phyloP scores from a whole-genome alignment of 1,284 basidiomycete genomes.

The Omphalotus olearius region DNA sequence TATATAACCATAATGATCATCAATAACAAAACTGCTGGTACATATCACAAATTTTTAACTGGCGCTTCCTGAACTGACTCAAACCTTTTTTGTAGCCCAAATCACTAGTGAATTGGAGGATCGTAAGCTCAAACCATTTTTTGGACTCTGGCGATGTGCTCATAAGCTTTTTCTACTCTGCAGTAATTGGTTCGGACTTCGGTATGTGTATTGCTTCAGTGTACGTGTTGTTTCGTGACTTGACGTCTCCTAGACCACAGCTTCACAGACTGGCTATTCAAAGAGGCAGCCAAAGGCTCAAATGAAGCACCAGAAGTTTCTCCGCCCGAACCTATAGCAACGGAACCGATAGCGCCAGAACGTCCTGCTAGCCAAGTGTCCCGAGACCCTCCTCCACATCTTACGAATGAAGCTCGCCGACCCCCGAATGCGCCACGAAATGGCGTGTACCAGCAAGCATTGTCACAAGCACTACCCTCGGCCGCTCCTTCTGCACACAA shows the following conservation, averaged over 20 bases:
- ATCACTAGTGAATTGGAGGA: conserved; percentile 80
- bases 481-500: conserved; percentile 52
- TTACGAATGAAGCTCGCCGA: conserved; percentile 38
- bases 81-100: conserved; percentile 50
- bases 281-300: conserved; percentile 67
- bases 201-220: conserved; percentile 37
- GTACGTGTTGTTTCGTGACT: conserved; percentile 14
- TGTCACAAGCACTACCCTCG: conserved; percentile 59
- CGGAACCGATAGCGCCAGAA: conserved; percentile 22
- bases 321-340: conserved; percentile 28
- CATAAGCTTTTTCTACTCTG: conserved; percentile 8
- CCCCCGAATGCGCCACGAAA: conserved; percentile 39
- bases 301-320: conserved; percentile 41
- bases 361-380: conserved; percentile 10
- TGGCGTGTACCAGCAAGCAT: conserved; percentile 64
- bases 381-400: conserved; percentile 26
- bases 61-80: conserved; percentile 15
- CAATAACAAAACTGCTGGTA: conserved; percentile 81
- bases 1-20: conserved; percentile 92
- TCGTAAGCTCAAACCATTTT: conserved; percentile 42
- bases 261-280: conserved; percentile 84
- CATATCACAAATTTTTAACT: conserved; percentile 21
- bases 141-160: conserved; percentile 17
- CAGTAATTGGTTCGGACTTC: conserved; percentile 79
- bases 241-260: conserved; percentile 47